Evolutionary conservation across 2,329 filamentous ascomycete genomes (phyloP).

Genomic region (Aureobasidium sp.): DNA sequence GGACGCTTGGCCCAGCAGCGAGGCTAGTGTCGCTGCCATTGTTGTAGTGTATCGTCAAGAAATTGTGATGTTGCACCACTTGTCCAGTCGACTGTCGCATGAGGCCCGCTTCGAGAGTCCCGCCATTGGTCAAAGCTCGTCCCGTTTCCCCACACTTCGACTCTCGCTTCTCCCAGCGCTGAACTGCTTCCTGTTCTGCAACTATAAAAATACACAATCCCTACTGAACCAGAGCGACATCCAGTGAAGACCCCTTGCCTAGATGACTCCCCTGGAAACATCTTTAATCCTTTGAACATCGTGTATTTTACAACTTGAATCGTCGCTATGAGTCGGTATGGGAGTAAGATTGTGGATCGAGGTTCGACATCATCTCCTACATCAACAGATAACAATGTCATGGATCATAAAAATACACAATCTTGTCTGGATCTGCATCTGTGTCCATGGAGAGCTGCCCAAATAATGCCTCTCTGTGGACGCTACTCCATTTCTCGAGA

Average conservation of each 20-base stretch:
- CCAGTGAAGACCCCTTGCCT: background rate
- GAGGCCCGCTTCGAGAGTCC: background rate
- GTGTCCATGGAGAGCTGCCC: background rate
- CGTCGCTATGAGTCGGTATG: background rate
- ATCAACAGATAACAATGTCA: no score
- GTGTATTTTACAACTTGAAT: background rate
- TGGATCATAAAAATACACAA: background rate
- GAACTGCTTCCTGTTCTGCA: background rate
- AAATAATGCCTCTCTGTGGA: background rate
- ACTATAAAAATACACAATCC: background rate
- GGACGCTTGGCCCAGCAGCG: constrained; percentile 47
- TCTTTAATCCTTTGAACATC: background rate
- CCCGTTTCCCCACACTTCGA: background rate
- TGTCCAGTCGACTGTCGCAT: background rate
- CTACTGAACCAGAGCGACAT: background rate
- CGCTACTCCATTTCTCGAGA: no score
- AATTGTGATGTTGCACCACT: background rate
- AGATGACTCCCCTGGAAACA: background rate
- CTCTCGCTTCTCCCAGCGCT: background rate
- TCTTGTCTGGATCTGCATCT: background rate
- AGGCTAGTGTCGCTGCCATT: constrained; percentile 32
- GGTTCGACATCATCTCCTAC: no score
- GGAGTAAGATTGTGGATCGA: no score
- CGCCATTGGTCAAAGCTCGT: background rate
- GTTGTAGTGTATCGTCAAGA: background rate